A percentile compares a stretch with the other conserved stretches of the same genome.
Evolutionary conservation across 768 basidiomycete genomes (phyloP).

Genomic region (Leccinum longicurvipes): DNA sequence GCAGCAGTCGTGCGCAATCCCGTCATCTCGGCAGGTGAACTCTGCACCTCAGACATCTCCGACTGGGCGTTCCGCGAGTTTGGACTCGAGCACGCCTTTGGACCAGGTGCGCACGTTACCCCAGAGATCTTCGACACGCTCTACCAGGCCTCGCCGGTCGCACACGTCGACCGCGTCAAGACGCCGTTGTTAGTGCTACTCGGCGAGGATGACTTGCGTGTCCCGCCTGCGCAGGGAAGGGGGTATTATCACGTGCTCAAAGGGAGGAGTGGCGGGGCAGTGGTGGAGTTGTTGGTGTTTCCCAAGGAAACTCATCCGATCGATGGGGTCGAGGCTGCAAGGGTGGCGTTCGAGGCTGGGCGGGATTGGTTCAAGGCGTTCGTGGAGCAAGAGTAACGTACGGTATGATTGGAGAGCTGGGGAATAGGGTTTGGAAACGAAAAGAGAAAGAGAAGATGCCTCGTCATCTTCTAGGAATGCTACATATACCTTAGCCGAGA

Average conservation of each 20-base stretch:
- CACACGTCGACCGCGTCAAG: conserved; percentile 46
- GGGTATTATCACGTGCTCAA: conserved; percentile 67
- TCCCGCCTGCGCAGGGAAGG: conserved; percentile 58
- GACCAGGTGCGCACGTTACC: conserved; percentile 37
- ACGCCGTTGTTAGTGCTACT: conserved; percentile 56
- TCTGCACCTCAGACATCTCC: conserved; percentile 59
- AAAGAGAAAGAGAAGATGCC: too few species aligned
- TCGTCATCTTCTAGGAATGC: too few species aligned
- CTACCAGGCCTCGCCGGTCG: conserved; percentile 53
- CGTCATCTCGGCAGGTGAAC: conserved; percentile 59
- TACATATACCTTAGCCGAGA: too few species aligned
- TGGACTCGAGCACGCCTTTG: conserved; percentile 29
- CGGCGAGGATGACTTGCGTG: conserved; percentile 59
- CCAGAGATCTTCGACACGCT: conserved; percentile 44
- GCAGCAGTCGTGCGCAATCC: conserved; percentile 68
- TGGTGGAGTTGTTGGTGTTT: conserved; percentile 59
- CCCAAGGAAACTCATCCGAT: conserved; percentile 61
- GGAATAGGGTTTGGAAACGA: too few species aligned
- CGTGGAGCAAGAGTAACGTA: background rate
- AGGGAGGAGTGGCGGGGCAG: conserved; percentile 28
- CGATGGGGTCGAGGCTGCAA: conserved; percentile 61
- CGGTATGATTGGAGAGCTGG: too few species aligned
- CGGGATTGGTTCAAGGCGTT: conserved; percentile 47
- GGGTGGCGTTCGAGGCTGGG: conserved; percentile 49
- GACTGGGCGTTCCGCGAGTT: conserved; percentile 59